A percentile compares a stretch with the other conserved stretches of the same genome.
Conservation (phyloP, 2,329 filamentous ascomycete species). For the Colletotrichum sp. region DNA sequence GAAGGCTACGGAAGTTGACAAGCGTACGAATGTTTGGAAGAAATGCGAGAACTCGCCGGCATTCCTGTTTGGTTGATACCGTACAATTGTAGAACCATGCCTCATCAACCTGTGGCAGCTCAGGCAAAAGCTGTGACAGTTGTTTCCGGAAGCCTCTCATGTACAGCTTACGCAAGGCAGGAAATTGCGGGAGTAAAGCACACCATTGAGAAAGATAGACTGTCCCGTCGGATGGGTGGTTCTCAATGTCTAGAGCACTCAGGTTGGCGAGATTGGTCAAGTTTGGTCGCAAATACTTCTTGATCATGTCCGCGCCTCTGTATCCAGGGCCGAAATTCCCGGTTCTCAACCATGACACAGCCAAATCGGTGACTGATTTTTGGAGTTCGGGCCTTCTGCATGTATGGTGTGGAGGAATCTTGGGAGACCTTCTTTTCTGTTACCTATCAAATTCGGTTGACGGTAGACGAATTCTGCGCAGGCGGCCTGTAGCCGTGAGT, state of each 20-base stretch:
- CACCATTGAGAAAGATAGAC: not conserved
- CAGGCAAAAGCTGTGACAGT: not conserved
- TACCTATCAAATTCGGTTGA: not conserved
- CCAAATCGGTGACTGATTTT: not conserved
- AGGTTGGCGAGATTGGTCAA: not conserved
- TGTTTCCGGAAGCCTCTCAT: not conserved
- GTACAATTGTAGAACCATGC: not conserved
- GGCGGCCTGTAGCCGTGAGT: not conserved
- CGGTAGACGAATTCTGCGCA: not conserved
- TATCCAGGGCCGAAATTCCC: not conserved
- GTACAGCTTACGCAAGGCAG: not conserved
- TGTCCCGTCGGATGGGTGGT: not conserved
- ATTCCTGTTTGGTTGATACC: not conserved
- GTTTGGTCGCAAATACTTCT: not conserved
- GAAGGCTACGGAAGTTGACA: not conserved
- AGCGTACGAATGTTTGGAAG: not conserved
- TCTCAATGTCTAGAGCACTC: not conserved
- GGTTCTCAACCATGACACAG: not conserved
- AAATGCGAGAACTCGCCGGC: not conserved
- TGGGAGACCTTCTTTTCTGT: not conserved
- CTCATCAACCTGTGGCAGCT: not conserved
- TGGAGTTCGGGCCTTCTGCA: not conserved
- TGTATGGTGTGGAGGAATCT: not conserved
- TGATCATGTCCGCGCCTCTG: not conserved
- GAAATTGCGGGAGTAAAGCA: not conserved